A percentile compares a stretch with the other conserved stretches of the same genome.
phyloP scores from a whole-genome alignment of 2,329 filamentous ascomycete species.

The Botrytis deweyae region DNA sequence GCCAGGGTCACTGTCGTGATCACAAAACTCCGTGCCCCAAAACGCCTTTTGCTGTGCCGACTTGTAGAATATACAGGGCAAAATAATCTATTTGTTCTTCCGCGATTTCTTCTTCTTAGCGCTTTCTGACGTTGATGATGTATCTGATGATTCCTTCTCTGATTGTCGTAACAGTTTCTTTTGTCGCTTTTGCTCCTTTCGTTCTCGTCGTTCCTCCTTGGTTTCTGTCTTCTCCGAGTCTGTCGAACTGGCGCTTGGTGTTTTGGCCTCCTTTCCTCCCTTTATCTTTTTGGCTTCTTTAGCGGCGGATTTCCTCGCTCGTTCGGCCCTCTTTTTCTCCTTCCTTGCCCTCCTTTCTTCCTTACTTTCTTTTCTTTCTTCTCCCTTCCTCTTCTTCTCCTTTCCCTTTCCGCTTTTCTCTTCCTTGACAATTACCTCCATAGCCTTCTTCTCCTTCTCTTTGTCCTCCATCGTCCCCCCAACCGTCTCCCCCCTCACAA shows the following conservation, averaged over 20 bases:
- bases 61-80: slow-evolving; percentile 14
- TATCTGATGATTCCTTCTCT: slow-evolving; percentile 25
- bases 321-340: slow-evolving; percentile 40
- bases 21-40: slow-evolving; percentile 22
- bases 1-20: slow-evolving; percentile 24
- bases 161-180: slow-evolving; percentile 37
- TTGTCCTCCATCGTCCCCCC: slow-evolving; percentile 61
- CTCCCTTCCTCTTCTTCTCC: slow-evolving; percentile 37
- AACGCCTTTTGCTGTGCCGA: slow-evolving; percentile 31
- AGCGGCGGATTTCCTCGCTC: slow-evolving; percentile 25
- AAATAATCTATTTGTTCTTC: slow-evolving; percentile 25
- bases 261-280: not conserved
- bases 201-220: slow-evolving; percentile 42
- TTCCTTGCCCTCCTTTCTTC: slow-evolving; percentile 41
- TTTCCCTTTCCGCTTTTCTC: slow-evolving; percentile 33
- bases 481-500: slow-evolving; percentile 78
- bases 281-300: not conserved
- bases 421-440: slow-evolving; percentile 23
- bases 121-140: slow-evolving; percentile 33
- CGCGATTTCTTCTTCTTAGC: slow-evolving; percentile 38
- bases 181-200: slow-evolving; percentile 41
- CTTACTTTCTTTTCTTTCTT: slow-evolving; percentile 37
- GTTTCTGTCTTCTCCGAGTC: slow-evolving; percentile 28
- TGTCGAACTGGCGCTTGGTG: not conserved
- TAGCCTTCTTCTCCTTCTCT: slow-evolving; percentile 26